These are phyloP conservation scores for Ustilago vetiveriae DNA, from an alignment of 1,284 basidiomycete genomes.

Conservation along the genomic window DNA sequence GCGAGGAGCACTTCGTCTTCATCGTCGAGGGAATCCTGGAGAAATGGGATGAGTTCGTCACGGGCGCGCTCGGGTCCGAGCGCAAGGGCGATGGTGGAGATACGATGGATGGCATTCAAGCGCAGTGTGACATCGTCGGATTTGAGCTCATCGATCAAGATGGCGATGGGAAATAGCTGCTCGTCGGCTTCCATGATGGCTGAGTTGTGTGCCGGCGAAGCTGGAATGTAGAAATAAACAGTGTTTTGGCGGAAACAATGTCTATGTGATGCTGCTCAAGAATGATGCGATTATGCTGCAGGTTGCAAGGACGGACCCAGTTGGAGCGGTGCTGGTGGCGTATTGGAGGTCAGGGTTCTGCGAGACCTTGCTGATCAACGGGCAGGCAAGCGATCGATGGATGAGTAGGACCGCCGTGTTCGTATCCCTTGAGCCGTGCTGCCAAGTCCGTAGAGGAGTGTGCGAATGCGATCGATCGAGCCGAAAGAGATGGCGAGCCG, in stretches of 20 bases:
- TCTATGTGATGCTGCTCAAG: too few species aligned
- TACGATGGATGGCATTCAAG: conserved; percentile 94
- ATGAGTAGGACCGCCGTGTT: not conserved
- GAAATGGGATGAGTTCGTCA: conserved; percentile 94
- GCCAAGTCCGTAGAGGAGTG: not conserved
- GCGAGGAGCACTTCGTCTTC: conserved; percentile 98
- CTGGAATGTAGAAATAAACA: not conserved
- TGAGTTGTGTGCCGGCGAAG: not conserved
- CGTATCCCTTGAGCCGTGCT: not conserved
- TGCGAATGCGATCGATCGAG: conserved; percentile 1
- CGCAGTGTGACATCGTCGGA: conserved; percentile 83
- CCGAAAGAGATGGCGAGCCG: not conserved
- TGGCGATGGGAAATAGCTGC: conserved; percentile 67
- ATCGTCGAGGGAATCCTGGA: conserved; percentile 97
- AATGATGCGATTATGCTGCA: too few species aligned
- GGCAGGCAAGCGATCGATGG: not conserved
- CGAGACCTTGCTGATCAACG: too few species aligned
- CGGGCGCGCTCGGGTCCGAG: conserved; percentile 93
- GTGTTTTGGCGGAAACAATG: too few species aligned
- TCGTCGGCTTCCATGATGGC: conserved; percentile 64
- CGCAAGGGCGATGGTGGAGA: conserved; percentile 97
- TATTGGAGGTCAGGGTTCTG: too few species aligned
- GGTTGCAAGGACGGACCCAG: not conserved
- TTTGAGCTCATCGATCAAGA: conserved; percentile 93
- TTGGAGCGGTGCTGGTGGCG: not conserved